Conservation (phyloP, 2,329 filamentous ascomycete species). For the Diaporthe capsici region DNA sequence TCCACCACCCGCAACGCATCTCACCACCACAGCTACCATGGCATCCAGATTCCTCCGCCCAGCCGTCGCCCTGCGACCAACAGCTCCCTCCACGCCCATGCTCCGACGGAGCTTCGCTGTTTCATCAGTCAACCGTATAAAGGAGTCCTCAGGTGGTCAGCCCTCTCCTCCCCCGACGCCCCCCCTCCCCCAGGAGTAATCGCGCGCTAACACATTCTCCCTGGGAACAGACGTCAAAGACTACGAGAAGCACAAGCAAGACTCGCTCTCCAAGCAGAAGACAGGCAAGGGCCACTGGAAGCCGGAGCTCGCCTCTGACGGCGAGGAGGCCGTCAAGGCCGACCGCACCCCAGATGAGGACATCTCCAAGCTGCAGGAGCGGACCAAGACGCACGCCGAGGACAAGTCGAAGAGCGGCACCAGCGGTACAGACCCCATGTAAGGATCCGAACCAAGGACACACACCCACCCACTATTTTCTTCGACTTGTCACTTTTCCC, state of each 20-base stretch:
- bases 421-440: constrained; percentile 58
- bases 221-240: constrained; percentile 50
- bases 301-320: constrained; percentile 81
- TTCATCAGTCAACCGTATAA: constrained; percentile 38
- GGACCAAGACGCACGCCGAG: constrained; percentile 68
- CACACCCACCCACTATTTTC: background rate
- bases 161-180: background rate
- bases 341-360: constrained; percentile 66
- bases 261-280: constrained; percentile 76
- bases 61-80: constrained; percentile 35
- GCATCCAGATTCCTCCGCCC: constrained; percentile 39
- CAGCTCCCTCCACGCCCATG: constrained; percentile 7
- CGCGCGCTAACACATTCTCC: background rate
- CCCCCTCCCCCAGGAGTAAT: background rate
- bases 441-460: constrained; percentile 11
- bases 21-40: constrained; percentile 26
- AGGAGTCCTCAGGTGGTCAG: constrained; percentile 41
- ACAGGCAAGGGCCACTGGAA: constrained; percentile 82
- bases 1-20: background rate
- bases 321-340: constrained; percentile 82
- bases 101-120: constrained; percentile 37
- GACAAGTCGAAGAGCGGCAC: constrained; percentile 63
- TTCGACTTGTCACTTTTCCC: constrained; percentile 3
- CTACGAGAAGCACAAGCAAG: constrained; percentile 72
- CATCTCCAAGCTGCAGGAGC: constrained; percentile 67